phyloP scores from a whole-genome alignment of 2,329 filamentous ascomycete species.

The Arthrobotrys megalospora region DNA sequence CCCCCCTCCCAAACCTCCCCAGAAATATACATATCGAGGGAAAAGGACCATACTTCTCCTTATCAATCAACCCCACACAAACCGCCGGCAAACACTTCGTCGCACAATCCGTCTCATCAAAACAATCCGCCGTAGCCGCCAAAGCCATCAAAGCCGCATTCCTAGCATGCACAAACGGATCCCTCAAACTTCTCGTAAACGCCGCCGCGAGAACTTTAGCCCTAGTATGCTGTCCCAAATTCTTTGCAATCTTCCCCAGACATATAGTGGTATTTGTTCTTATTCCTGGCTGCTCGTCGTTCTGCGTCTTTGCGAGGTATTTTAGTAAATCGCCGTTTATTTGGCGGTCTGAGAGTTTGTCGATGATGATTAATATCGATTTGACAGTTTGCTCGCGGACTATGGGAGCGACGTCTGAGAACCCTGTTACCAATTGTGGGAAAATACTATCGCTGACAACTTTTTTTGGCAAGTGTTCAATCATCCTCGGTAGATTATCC shows the following conservation, averaged over 20 bases:
- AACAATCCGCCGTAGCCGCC: slow-evolving; percentile 86
- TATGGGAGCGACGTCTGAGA: slow-evolving; percentile 90
- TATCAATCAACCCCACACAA: slow-evolving; percentile 88
- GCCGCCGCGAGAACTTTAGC: slow-evolving; percentile 93
- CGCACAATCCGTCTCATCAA: slow-evolving; percentile 91
- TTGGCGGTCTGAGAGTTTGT: slow-evolving; percentile 86
- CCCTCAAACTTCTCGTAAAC: slow-evolving; percentile 87
- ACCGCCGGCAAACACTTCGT: slow-evolving; percentile 85
- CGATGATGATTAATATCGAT: slow-evolving; percentile 87
- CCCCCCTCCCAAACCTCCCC: neutral
- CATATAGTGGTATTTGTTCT: slow-evolving; percentile 98
- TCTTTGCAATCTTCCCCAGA: slow-evolving; percentile 93
- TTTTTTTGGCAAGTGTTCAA: slow-evolving; percentile 88
- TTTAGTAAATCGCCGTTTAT: slow-evolving; percentile 94
- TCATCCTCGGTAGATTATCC: slow-evolving; percentile 90
- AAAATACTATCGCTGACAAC: slow-evolving; percentile 97
- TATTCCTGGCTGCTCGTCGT: slow-evolving; percentile 97
- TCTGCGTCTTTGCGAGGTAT: slow-evolving; percentile 93
- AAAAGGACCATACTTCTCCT: slow-evolving; percentile 78
- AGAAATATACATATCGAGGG: neutral
- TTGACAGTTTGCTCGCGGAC: slow-evolving; percentile 97
- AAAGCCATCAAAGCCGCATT: slow-evolving; percentile 91
- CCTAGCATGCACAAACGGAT: slow-evolving; percentile 94
- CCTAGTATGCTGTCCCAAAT: slow-evolving; percentile 82
- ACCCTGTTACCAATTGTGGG: slow-evolving; percentile 94